Evolutionary conservation across 2,329 filamentous ascomycete species (phyloP).

Genomic region (Paecilomyces fulvus): DNA sequence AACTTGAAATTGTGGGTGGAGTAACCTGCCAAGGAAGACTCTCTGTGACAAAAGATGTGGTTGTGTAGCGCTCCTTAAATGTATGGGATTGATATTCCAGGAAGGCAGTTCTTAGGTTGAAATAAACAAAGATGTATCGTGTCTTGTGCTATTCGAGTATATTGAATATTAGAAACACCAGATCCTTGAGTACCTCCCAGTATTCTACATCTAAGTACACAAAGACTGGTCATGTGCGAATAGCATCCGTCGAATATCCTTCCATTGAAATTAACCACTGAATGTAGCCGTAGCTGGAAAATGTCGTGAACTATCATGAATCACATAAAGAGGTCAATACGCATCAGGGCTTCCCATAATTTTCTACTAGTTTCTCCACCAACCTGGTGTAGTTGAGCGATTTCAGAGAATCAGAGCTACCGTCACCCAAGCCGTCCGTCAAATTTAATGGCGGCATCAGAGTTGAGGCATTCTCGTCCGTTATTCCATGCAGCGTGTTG

Average conservation of each 20-base stretch:
- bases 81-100: background rate
- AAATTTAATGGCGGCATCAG: background rate
- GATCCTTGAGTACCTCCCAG: background rate
- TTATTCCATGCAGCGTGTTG: conserved; percentile 19
- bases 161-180: background rate
- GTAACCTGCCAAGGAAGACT: no score
- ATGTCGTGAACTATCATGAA: background rate
- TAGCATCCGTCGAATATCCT: no score
- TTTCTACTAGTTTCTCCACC: background rate
- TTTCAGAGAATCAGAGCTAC: background rate
- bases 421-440: background rate
- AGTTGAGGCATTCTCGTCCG: background rate
- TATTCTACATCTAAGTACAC: background rate
- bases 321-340: background rate
- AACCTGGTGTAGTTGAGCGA: background rate
- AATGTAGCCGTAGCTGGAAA: no score
- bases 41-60: no score
- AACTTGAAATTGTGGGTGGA: background rate
- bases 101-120: background rate
- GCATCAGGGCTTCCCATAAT: background rate
- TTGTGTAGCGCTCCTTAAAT: background rate
- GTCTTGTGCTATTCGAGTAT: background rate
- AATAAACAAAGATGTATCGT: background rate
- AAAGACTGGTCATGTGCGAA: background rate
- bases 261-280: no score